Evolutionary conservation across 768 basidiomycete species (phyloP).

Genomic region (Lactarius akahatsu): DNA sequence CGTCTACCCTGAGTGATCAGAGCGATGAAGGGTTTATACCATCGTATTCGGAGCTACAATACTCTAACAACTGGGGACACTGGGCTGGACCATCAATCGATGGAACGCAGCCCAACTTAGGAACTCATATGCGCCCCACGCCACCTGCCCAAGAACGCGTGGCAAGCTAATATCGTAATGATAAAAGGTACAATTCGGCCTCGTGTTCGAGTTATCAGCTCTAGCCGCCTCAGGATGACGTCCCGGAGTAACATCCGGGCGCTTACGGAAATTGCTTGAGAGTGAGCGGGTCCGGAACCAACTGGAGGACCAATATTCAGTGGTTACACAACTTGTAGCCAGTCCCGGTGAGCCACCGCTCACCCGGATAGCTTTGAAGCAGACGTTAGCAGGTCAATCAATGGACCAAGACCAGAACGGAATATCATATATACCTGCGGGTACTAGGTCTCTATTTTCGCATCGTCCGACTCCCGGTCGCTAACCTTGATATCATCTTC

Average conservation of each 20-base stretch:
- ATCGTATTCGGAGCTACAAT: neutral
- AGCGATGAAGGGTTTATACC: neutral
- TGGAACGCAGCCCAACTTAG: constrained; percentile 14
- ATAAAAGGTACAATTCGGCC: neutral
- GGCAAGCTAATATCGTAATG: constrained; percentile 18
- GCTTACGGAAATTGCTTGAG: neutral
- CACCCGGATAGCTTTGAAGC: neutral
- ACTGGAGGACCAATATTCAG: neutral
- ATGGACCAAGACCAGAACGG: neutral
- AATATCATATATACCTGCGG: neutral
- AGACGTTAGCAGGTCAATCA: too few species aligned
- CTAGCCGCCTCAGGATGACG: constrained; percentile 2
- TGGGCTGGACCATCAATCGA: constrained; percentile 19
- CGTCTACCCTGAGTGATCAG: constrained; percentile 1
- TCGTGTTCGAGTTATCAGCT: neutral
- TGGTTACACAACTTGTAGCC: neutral
- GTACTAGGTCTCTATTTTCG: constrained; percentile 46
- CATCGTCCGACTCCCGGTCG: constrained; percentile 37
- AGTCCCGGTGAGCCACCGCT: neutral
- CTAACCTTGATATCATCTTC: constrained; percentile 18
- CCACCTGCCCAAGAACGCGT: constrained; percentile 12
- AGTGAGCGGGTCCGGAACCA: neutral
- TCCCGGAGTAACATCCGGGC: neutral
- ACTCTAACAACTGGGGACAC: neutral
- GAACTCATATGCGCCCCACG: constrained; percentile 8